Evolutionary conservation across 75 land plant species (phyloP).

Genomic region (Picea sitchensis): DNA sequence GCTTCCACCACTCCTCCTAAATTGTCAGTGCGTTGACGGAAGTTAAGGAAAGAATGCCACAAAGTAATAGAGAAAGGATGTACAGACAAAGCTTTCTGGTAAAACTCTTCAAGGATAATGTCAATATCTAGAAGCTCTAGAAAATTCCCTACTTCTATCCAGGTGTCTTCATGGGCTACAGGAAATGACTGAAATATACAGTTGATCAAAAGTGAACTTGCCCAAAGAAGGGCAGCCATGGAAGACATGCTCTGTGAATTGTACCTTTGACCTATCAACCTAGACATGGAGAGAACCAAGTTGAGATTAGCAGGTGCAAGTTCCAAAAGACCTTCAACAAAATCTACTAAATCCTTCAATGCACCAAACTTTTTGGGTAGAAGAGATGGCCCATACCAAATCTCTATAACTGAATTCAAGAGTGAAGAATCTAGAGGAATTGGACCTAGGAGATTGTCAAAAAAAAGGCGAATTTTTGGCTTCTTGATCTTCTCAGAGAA

Average conservation of each 20-base stretch:
- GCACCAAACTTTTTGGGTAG: slow-evolving; percentile 42
- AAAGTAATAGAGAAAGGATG: slow-evolving; percentile 77
- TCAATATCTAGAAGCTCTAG: slow-evolving; percentile 26
- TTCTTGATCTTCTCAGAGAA: slow-evolving; percentile 49
- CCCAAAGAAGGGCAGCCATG: slow-evolving; percentile 56
- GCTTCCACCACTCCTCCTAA: neutral
- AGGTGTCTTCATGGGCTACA: slow-evolving; percentile 55
- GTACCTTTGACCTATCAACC: slow-evolving; percentile 11
- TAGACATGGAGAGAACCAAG: slow-evolving; percentile 56
- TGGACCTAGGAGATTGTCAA: slow-evolving; percentile 55
- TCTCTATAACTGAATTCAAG: slow-evolving; percentile 59
- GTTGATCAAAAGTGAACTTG: slow-evolving; percentile 57
- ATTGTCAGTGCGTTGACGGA: slow-evolving; percentile 2
- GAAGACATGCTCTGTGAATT: slow-evolving; percentile 1
- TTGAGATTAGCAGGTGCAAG: slow-evolving; percentile 58
- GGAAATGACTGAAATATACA: slow-evolving; percentile 61
- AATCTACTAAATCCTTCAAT: slow-evolving; percentile 45
- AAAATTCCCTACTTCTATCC: slow-evolving; percentile 68
- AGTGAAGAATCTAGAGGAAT: slow-evolving; percentile 46
- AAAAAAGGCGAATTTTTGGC: slow-evolving; percentile 45
- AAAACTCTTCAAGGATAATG: slow-evolving; percentile 40
- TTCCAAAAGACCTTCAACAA: slow-evolving; percentile 65
- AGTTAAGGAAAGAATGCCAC: slow-evolving; percentile 39
- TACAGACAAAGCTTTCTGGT: slow-evolving; percentile 47
- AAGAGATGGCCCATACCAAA: slow-evolving; percentile 59